phyloP scores from a whole-genome alignment of 352 stramenopile species.

The Phytophthora idaei region DNA sequence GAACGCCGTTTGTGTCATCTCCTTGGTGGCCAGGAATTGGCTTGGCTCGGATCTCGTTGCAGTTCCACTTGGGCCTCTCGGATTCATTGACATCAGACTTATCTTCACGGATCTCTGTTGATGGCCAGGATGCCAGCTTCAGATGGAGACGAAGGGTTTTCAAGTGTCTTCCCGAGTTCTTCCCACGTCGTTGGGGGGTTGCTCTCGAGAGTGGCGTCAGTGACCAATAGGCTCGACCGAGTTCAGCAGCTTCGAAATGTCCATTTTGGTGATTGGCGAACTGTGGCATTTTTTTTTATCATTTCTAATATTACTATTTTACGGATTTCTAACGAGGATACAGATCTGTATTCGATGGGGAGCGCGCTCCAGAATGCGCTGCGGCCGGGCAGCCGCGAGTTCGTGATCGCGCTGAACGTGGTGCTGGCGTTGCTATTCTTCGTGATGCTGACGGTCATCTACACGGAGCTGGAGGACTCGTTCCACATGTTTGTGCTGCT shows the following conservation, averaged over 20 bases:
- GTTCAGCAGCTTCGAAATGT: conserved; percentile 14
- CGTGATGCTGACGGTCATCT: conserved; percentile 79
- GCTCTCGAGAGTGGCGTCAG: not conserved
- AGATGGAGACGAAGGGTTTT: not conserved
- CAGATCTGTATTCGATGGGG: conserved; percentile 8
- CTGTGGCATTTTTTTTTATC: not conserved
- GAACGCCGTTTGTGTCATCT: conserved; percentile 52
- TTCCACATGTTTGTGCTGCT: conserved; percentile 86
- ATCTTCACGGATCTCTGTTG: not conserved
- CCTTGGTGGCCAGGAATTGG: conserved; percentile 43
- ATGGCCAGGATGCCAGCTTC: not conserved
- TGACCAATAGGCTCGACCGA: not conserved
- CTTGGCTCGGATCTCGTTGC: conserved; percentile 44
- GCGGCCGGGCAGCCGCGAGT: conserved; percentile 73
- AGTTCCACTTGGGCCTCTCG: conserved; percentile 29
- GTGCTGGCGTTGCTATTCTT: conserved; percentile 73
- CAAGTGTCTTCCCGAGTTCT: not conserved
- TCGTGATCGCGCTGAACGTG: conserved; percentile 73
- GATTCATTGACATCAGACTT: conserved; percentile 1
- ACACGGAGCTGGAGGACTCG: conserved; percentile 83
- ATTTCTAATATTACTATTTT: not conserved
- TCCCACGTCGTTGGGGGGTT: not conserved
- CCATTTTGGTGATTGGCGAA: conserved; percentile 4
- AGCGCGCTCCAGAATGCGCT: conserved; percentile 55
- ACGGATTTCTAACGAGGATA: not conserved